Evolutionary conservation across 257 asterid species (phyloP), one percentile per base, ranked within the genome.

Genomic region (Penstemon barbatus): DNA sequence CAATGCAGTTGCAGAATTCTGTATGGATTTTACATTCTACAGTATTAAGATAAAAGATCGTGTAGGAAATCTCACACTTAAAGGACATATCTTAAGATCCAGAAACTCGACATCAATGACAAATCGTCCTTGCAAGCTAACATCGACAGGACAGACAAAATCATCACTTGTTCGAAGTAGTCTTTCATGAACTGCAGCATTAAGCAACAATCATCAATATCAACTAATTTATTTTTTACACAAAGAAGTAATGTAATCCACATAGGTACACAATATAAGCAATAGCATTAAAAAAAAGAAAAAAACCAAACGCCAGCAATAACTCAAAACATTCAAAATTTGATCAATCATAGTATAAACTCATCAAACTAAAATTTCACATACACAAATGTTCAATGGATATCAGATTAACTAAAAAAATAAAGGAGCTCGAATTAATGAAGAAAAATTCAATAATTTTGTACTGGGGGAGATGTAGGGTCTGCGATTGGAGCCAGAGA

Each of bases 31-130:
- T 3, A 63, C 33, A 8, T 3, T 49, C 4, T 7, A 67, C 33
- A 33, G 46, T 68, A 19, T 25, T 38, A 13, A 66, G 3, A 10
- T 15, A 46, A 55, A 40, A 52, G 41, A 61, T n/a, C 55, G 33
- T 33, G 25, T 46, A 43, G 50, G 55, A 59, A 6, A 66, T 68
- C 97, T 88, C 75, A 89, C 93, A 75, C 82, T 80, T 19, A 78
- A 58, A 15, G 90, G 85, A 76, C 72, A 78, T 43, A 84, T 85
- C 86, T 82, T 89, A 53, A 92, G 87, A 80, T 92, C 97, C 75
- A 89, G 81, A 77, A 92, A 89, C 89, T 92, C 97, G 36, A 89
- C 93, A 41, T 92, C 97, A 57, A 92, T 85, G 77, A 80, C 41
- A 68, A 87, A 77, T n/a, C 91, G 95, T 25, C 93, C 92, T 70